A percentile compares a stretch with the other conserved stretches of the same genome.
Evolutionary conservation across 352 stramenopile species (phyloP).

Genomic region (Blastocystis hominis): DNA sequence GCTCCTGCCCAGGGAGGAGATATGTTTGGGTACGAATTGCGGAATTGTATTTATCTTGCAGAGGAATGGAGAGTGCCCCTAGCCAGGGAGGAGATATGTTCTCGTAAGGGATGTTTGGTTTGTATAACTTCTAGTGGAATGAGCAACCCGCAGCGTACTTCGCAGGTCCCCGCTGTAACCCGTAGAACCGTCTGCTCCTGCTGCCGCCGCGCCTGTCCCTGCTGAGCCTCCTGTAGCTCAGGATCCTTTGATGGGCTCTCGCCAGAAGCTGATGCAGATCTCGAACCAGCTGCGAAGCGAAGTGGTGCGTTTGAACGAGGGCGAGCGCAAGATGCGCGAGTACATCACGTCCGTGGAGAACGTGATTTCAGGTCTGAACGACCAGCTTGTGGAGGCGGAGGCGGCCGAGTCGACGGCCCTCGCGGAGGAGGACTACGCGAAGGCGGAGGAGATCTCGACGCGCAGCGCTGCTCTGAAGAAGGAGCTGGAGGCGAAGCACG

Average conservation of each 20-base stretch:
- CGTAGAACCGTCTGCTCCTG: constrained; percentile 34
- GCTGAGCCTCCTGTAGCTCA: background rate
- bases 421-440: constrained; percentile 44
- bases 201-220: constrained; percentile 23
- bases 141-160: background rate
- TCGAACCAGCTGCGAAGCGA: constrained; percentile 56
- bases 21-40: constrained; percentile 16
- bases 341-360: background rate
- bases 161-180: background rate
- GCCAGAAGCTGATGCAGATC: constrained; percentile 57
- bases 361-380: background rate
- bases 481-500: constrained; percentile 25
- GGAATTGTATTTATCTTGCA: background rate
- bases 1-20: constrained; percentile 24
- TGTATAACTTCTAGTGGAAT: constrained; percentile 38
- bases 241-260: constrained; percentile 44
- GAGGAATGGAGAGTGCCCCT: constrained; percentile 18
- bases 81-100: constrained; percentile 45
- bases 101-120: background rate
- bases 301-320: constrained; percentile 48
- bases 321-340: constrained; percentile 48
- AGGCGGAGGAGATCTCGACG: constrained; percentile 49
- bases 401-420: background rate
- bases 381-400: constrained; percentile 30
- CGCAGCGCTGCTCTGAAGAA: background rate